phyloP scores from a whole-genome alignment of 164 flowering plant genomes.

The Nelumbo lutea region DNA sequence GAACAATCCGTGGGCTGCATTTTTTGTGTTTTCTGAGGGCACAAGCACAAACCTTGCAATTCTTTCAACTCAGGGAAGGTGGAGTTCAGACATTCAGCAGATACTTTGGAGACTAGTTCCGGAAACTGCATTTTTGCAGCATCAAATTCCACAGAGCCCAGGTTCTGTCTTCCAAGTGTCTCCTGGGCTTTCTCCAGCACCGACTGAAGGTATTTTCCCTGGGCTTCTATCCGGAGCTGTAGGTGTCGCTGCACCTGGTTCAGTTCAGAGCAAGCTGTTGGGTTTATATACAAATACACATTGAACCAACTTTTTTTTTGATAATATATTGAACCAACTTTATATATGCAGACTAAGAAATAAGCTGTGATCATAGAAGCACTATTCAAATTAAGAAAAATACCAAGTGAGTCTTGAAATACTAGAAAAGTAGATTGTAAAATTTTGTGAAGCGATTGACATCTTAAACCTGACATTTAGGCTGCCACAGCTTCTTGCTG shows the following conservation, averaged over 20 bases:
- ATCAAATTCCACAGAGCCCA: conserved; percentile 61
- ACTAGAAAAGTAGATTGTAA: not conserved
- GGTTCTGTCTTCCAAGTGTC: conserved; percentile 72
- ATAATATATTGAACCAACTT: not conserved
- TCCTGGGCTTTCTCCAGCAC: conserved; percentile 93
- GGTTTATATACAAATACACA: not conserved
- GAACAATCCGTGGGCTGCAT: conserved; percentile 57
- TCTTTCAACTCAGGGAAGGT: conserved; percentile 51
- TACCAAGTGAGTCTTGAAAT: not conserved
- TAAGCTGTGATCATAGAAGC: not conserved
- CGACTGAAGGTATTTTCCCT: conserved; percentile 80
- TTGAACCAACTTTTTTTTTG: not conserved
- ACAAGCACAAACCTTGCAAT: conserved; percentile 31
- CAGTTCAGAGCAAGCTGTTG: conserved; percentile 16
- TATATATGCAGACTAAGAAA: not conserved
- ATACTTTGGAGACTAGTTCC: conserved; percentile 67
- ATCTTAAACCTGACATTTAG: not conserved
- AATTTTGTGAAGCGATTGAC: not conserved
- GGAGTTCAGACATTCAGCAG: conserved; percentile 59
- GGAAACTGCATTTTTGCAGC: conserved; percentile 77
- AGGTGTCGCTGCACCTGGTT: conserved; percentile 79
- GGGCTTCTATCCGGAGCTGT: conserved; percentile 88
- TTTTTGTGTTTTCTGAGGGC: conserved; percentile 49
- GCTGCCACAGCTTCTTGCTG: not conserved
- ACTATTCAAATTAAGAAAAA: not conserved